Percentiles rank a stretch among this genome's conserved stretches.
phyloP scores from a whole-genome alignment of 2,329 filamentous ascomycete species.

The Aulographum hederae region DNA sequence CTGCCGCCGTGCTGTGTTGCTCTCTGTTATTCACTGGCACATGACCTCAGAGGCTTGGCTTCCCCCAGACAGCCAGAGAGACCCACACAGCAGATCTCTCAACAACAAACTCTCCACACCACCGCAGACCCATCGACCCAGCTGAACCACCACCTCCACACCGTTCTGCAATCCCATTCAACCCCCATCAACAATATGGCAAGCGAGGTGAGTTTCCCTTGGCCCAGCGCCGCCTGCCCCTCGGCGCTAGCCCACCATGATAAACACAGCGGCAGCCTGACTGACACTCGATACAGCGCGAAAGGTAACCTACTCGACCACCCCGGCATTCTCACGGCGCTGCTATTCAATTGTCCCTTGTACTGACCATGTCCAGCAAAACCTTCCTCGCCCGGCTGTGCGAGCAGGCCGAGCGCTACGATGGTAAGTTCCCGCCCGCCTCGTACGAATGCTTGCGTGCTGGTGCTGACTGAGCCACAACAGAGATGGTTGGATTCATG shows the following conservation, averaged over 20 bases:
- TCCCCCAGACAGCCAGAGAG: too few species aligned
- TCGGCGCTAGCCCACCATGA: background rate
- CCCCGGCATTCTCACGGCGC: slow-evolving; percentile 9
- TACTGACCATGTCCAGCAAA: slow-evolving; percentile 48
- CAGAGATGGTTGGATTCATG: slow-evolving; percentile 98
- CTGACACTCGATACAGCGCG: background rate
- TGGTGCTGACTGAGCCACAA: too few species aligned
- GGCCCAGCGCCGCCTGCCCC: background rate
- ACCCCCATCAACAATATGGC: too few species aligned
- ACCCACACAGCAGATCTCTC: too few species aligned
- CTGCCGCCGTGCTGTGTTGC: too few species aligned
- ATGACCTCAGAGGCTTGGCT: too few species aligned
- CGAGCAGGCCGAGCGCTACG: slow-evolving; percentile 99
- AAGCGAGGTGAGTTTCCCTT: background rate
- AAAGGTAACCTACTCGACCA: background rate
- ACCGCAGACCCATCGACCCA: too few species aligned
- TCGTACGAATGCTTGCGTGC: too few species aligned
- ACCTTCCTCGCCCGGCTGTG: slow-evolving; percentile 99
- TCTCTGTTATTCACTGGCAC: too few species aligned
- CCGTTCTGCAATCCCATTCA: too few species aligned
- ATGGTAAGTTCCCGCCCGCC: slow-evolving; percentile 43
- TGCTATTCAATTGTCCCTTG: slow-evolving; percentile 16
- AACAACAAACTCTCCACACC: too few species aligned
- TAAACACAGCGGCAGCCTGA: background rate
- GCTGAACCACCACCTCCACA: too few species aligned